Base-by-base conservation (phyloP, 2,329 filamentous ascomycete genomes). In the Exserohilum turcica region DNA sequence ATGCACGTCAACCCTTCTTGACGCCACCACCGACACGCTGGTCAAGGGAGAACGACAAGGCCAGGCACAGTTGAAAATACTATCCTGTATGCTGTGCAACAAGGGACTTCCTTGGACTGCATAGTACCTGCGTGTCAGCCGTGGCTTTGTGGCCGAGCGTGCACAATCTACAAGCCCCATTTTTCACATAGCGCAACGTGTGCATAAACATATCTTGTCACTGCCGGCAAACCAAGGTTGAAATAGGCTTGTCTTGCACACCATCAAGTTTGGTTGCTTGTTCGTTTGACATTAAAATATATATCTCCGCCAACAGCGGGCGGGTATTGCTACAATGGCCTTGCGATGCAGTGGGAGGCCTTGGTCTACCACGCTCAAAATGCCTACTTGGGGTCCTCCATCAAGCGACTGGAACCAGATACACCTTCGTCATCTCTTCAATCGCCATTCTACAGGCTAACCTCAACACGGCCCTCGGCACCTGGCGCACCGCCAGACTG, bases 381-480 rank as follows among this genome's bases (percentile, higher is more conserved):
- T 67, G 68, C 68, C 68, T 56, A 43, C 52, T 57, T 55, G 45
- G 21, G 63, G 57, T 64, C 59, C 58, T 60, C 49, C 58, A 59
- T 61, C 54, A 65, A 55, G 57, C 52, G 60, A 58, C 60, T 59
- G 56, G 56, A 60, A 57, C 55, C 50, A 57, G 61, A 67, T 65
- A 65, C 67, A 60, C 57, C 61, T 60, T 65, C 65, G 42, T 54
- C 51, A 59, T 59, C 66, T 60, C 61, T 38, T 58, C 51, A 55
- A 52, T n/a, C 60, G 52, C 57, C 29, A 61, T 59, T 63, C 68
- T 74, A 75, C 66, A 76, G 63, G 39, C 29, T 70, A 48, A 77
- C 74, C 64, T 77, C 74, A 42, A 77, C 74, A 72, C 74, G 73
- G 50, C 74, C 74, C 64, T 77, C 74, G 24, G 51, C 46, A 60